These are phyloP conservation scores for Akanthomyces uredinophilus DNA, from an alignment of 2,329 filamentous ascomycete species.

Conservation along the genomic window DNA sequence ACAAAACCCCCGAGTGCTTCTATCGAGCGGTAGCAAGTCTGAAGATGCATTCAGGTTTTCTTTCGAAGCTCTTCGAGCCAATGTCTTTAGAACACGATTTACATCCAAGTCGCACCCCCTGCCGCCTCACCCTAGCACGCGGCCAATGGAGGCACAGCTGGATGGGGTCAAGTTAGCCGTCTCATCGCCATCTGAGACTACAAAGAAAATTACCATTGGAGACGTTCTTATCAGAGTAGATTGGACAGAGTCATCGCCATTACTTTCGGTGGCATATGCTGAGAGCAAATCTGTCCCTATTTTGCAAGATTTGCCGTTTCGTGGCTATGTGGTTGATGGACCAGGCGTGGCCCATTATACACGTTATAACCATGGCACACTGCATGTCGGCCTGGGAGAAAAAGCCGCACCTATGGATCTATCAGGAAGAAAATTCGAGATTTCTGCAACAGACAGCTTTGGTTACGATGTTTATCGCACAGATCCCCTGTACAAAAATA, in stretches of 20 bases:
- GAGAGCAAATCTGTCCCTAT: slow-evolving; percentile 45
- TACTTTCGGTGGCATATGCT: slow-evolving; percentile 50
- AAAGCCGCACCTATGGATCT: slow-evolving; percentile 71
- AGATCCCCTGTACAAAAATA: slow-evolving; percentile 71
- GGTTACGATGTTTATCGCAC: slow-evolving; percentile 67
- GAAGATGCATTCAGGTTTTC: slow-evolving; percentile 48
- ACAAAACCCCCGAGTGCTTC: slow-evolving; percentile 21
- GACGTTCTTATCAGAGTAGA: slow-evolving; percentile 51
- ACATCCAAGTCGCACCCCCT: slow-evolving; percentile 56
- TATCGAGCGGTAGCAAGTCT: slow-evolving; percentile 16
- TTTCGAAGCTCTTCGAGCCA: slow-evolving; percentile 57
- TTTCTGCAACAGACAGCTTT: slow-evolving; percentile 67
- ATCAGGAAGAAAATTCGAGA: slow-evolving; percentile 57
- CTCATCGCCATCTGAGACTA: slow-evolving; percentile 27
- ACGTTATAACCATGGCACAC: slow-evolving; percentile 53
- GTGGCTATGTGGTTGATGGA: slow-evolving; percentile 61
- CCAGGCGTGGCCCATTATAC: slow-evolving; percentile 61
- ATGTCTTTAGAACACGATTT: slow-evolving; percentile 65
- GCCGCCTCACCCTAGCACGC: slow-evolving; percentile 59
- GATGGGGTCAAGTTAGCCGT: slow-evolving; percentile 25
- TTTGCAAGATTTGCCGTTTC: slow-evolving; percentile 57
- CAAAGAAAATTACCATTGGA: slow-evolving; percentile 40
- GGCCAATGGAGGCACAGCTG: slow-evolving; percentile 34
- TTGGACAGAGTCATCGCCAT: slow-evolving; percentile 49
- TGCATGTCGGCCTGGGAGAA: slow-evolving; percentile 67